These are phyloP conservation scores for Aleurites moluccanus DNA, from an alignment of 441 rosid species.

Conservation along the genomic window DNA sequence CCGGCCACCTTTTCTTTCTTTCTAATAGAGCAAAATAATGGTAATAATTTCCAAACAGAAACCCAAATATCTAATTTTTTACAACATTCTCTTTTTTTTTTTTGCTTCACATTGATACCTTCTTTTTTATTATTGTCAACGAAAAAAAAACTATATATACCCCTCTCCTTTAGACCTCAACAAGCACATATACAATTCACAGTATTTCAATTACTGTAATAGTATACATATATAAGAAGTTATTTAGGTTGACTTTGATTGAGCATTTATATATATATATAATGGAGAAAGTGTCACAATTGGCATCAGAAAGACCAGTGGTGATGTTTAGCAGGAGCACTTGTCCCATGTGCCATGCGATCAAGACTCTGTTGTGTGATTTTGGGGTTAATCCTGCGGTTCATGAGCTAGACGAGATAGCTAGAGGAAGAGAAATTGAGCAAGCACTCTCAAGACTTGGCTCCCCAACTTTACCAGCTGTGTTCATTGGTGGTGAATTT, in stretches of 20 bases:
- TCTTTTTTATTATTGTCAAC: no score
- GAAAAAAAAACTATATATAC: slow-evolving; percentile 37
- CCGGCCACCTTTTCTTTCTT: background rate
- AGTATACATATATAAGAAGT: no score
- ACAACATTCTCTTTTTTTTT: slow-evolving; percentile 38
- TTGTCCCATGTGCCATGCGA: slow-evolving; percentile 71
- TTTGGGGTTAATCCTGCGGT: slow-evolving; percentile 66
- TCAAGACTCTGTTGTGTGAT: slow-evolving; percentile 59
- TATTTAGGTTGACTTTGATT: no score
- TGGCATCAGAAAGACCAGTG: slow-evolving; percentile 65
- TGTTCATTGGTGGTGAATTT: slow-evolving; percentile 72
- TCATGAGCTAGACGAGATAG: slow-evolving; percentile 66
- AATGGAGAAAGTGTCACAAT: slow-evolving; percentile 59
- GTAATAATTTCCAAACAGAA: slow-evolving; percentile 28
- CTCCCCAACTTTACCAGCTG: slow-evolving; percentile 55
- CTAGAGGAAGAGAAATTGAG: slow-evolving; percentile 60
- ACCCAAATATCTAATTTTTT: slow-evolving; percentile 25
- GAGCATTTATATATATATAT: no score
- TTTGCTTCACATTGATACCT: slow-evolving; percentile 17
- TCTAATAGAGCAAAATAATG: background rate
- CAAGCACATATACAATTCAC: slow-evolving; percentile 10
- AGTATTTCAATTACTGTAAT: background rate
- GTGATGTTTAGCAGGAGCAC: slow-evolving; percentile 82
- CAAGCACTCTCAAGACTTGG: slow-evolving; percentile 63
- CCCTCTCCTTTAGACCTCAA: slow-evolving; percentile 10